phyloP scores from a whole-genome alignment of 1,284 basidiomycete species.

The Vanrija humicola region DNA sequence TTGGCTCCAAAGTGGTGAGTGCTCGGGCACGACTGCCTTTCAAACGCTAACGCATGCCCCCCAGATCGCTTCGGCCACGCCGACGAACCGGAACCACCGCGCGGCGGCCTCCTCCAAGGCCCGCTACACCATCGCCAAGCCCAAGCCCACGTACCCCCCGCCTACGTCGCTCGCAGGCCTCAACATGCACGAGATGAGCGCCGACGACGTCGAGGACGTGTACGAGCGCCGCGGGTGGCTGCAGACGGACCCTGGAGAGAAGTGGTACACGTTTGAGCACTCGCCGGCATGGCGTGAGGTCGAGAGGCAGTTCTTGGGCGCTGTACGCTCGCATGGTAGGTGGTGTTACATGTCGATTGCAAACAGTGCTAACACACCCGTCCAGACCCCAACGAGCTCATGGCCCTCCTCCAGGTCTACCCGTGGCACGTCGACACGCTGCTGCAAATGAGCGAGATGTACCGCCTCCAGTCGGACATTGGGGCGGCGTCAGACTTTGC shows the following conservation, averaged over 20 bases:
- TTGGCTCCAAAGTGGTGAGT: conserved; percentile 78
- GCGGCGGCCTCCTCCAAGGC: conserved; percentile 26
- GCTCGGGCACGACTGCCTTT: not conserved
- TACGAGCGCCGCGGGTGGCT: conserved; percentile 51
- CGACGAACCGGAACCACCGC: conserved; percentile 16
- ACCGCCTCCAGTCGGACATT: conserved; percentile 79
- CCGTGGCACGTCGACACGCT: conserved; percentile 87
- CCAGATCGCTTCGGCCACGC: conserved; percentile 34
- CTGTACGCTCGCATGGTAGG: conserved; percentile 73
- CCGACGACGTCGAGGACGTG: conserved; percentile 57
- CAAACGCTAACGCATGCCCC: not conserved
- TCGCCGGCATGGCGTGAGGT: conserved; percentile 73
- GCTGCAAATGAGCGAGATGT: conserved; percentile 72
- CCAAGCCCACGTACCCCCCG: conserved; percentile 50
- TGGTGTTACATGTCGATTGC: not conserved
- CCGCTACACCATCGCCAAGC: conserved; percentile 41
- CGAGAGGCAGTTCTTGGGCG: conserved; percentile 72
- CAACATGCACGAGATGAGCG: conserved; percentile 58
- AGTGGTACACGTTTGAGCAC: conserved; percentile 83
- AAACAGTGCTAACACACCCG: not conserved
- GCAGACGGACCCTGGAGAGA: conserved; percentile 55
- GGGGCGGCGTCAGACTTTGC: conserved; percentile 77
- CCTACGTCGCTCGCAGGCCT: conserved; percentile 56
- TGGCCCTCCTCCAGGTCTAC: conserved; percentile 51
- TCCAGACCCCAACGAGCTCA: conserved; percentile 51